Evolutionary conservation across 306 rosid genomes (phyloP), one percentile per base, ranked within the genome.

Genomic region (Cicer arietinum): DNA sequence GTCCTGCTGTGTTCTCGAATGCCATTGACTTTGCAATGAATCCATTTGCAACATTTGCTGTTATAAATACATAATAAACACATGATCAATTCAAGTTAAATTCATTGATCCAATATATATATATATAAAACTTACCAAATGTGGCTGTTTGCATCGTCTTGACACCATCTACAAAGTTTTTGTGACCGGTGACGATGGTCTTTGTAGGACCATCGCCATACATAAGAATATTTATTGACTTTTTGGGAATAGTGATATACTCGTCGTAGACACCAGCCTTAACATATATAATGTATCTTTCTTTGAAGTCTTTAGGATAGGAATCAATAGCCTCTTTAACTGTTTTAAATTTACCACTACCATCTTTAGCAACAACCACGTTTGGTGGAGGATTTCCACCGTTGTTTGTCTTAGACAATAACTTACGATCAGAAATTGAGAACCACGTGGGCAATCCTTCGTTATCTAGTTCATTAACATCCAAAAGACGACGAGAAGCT

Each of bases 311-410:
- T 9, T 74, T 79, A 18, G 96, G 97, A 74, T 85, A 84, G 0
- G 90, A 84, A 1, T 56, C 83, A 53, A 92, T 71, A n/a, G 97
- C 96, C 0, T 73, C 87, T 12, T 30, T 68, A 43, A 92, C 70
- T 80, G 80, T 84, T n/a, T 42, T 92, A 76, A 69, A 90, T 1
- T 82, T 66, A 2, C 96, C 96, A 37, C 89, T 90, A 0, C 97
- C 94, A 57, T 92, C 97, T 58, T 87, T 22, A n/a, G 97, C 96
- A 43, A 92, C 97, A 2, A 92, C 86, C 0, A 66, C 94, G 4
- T 90, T 86, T 1, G 92, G 90, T 7, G 1, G 11, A 0, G 71
- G 14, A 4, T 0, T 17, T 2, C 62, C 70, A 0, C 22, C 25
- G 1, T 13, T 6, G 0, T 3, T 0, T 40, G 4, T 0, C 4